Percentiles rank a stretch among this genome's conserved stretches.
phyloP scores from a whole-genome alignment of 768 basidiomycete genomes.

The Saitozyma podzolica region DNA sequence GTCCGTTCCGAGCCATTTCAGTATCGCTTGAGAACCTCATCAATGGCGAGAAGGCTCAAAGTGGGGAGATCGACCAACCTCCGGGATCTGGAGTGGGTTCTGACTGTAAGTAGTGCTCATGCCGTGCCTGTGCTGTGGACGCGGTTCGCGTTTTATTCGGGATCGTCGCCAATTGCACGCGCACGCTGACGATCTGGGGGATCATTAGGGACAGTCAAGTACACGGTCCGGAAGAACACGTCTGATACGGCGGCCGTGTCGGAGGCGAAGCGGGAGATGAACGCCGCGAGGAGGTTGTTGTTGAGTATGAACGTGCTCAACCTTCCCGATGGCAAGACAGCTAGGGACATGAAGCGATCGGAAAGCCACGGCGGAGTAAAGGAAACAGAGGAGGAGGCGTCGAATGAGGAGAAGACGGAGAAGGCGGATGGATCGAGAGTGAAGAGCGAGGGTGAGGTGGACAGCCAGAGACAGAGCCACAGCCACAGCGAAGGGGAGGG shows the following conservation, averaged over 20 bases:
- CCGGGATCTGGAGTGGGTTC: no score
- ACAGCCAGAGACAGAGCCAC: background rate
- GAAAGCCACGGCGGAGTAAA: conserved; percentile 13
- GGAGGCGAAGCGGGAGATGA: conserved; percentile 10
- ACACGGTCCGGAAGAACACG: conserved; percentile 43
- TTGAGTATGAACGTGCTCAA: conserved; percentile 28
- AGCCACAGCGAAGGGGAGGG: background rate
- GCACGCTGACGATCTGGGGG: background rate
- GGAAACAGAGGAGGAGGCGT: conserved; percentile 8
- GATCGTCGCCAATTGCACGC: no score
- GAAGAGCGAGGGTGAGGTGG: background rate
- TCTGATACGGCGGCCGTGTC: conserved; percentile 10
- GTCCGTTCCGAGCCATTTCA: conserved; percentile 53
- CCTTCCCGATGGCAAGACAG: conserved; percentile 39
- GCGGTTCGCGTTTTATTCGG: no score
- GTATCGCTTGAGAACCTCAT: conserved; percentile 6
- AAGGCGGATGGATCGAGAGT: background rate
- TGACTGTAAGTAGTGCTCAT: no score
- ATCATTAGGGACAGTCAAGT: conserved; percentile 64
- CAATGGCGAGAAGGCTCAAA: background rate
- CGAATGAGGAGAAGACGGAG: conserved; percentile 1
- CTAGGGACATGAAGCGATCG: conserved; percentile 9
- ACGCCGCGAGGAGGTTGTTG: background rate
- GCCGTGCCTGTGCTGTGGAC: no score
- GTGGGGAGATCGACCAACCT: background rate